A percentile compares a stretch with the other conserved stretches of the same genome.
phyloP scores from a whole-genome alignment of 2,329 filamentous ascomycete species.

The Colletotrichum sp. region DNA sequence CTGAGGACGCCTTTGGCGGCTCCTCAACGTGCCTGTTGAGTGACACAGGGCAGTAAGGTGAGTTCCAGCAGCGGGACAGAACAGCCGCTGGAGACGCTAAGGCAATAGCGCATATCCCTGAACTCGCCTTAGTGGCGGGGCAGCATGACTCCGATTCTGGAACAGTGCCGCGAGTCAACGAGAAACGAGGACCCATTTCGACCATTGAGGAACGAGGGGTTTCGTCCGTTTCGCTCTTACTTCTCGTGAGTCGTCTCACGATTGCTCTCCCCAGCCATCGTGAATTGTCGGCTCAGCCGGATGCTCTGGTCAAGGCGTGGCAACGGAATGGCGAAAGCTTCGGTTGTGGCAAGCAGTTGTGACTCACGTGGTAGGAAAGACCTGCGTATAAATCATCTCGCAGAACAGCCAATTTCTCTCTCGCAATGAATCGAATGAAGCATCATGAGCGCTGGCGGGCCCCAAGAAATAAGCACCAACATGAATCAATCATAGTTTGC shows the following conservation, averaged over 20 bases:
- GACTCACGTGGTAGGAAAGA: background rate
- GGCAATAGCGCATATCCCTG: background rate
- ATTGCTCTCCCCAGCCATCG: background rate
- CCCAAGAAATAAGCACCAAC: background rate
- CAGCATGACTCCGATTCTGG: conserved; percentile 12
- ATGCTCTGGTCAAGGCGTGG: background rate
- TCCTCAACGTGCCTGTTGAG: background rate
- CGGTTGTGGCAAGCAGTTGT: background rate
- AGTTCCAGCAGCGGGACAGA: background rate
- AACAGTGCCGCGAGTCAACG: conserved; percentile 16
- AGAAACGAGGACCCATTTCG: background rate
- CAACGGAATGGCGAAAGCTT: background rate
- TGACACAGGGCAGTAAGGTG: background rate
- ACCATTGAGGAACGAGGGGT: background rate
- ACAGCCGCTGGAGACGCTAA: background rate
- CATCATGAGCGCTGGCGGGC: background rate
- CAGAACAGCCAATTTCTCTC: background rate
- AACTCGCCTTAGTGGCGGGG: background rate
- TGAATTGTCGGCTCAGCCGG: background rate
- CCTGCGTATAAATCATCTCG: background rate
- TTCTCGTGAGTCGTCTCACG: background rate
- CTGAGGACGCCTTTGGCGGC: background rate
- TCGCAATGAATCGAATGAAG: background rate
- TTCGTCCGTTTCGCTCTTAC: background rate
- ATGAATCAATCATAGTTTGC: background rate